These are phyloP conservation scores for Forsythia viridissima DNA, from an alignment of 257 asterid genomes.

Conservation along the genomic window DNA sequence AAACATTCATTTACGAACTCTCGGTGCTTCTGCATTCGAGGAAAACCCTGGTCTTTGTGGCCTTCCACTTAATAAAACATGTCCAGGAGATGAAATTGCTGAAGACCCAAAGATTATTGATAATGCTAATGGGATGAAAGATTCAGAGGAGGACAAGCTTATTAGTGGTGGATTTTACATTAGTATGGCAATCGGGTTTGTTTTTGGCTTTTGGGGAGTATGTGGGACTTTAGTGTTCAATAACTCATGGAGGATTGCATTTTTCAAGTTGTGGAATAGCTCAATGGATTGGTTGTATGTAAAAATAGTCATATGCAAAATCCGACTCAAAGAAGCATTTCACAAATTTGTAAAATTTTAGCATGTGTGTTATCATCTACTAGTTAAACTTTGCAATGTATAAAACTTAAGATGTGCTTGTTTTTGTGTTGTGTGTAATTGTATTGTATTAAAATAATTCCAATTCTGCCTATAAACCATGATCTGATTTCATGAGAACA, in stretches of 20 bases:
- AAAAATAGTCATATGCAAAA: not conserved
- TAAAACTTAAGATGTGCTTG: no score
- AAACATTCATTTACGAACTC: slow-evolving; percentile 14
- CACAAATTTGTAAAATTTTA: not conserved
- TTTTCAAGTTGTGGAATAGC: not conserved
- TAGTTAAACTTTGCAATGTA: not conserved
- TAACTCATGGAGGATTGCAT: slow-evolving; percentile 18
- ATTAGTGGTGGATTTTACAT: slow-evolving; percentile 1
- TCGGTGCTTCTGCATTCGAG: slow-evolving; percentile 7
- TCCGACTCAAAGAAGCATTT: not conserved
- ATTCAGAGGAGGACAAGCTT: no score
- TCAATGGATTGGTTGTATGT: not conserved
- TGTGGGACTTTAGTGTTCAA: slow-evolving; percentile 17
- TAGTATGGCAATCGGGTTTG: slow-evolving; percentile 19
- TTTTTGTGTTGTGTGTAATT: no score
- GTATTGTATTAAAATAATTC: no score
- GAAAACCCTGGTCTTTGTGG: slow-evolving; percentile 23
- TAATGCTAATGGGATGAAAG: no score
- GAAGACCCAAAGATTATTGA: not conserved
- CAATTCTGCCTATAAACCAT: no score
- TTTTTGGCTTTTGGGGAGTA: slow-evolving; percentile 20
- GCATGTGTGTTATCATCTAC: not conserved
- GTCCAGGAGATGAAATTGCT: not conserved
- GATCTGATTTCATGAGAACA: no score
- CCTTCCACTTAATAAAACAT: slow-evolving; percentile 4